These are phyloP conservation scores for Haplosporangium gracile DNA, from an alignment of 192 early-diverging fungal species.

Conservation along the genomic window DNA sequence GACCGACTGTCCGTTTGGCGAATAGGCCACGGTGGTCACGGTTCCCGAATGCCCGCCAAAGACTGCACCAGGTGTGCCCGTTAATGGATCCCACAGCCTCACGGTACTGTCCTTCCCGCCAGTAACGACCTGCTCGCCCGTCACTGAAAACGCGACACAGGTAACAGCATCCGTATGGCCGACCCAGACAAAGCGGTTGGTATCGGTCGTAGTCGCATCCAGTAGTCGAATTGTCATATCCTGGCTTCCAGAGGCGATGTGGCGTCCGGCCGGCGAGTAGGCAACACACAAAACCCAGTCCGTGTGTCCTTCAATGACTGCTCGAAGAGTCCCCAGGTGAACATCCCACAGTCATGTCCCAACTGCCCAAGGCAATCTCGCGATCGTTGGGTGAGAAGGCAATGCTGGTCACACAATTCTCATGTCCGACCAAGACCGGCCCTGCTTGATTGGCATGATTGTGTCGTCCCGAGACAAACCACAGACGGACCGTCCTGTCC, in stretches of 20 bases:
- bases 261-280: not conserved
- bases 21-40: not conserved
- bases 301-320: not conserved
- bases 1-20: not conserved
- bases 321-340: not conserved
- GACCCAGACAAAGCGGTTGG: not conserved
- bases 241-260: not conserved
- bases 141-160: not conserved
- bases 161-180: not conserved
- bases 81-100: not conserved
- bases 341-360: constrained; percentile 25
- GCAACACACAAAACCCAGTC: not conserved
- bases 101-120: not conserved
- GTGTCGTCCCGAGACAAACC: not conserved
- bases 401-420: not conserved
- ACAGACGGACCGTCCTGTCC: constrained; percentile 14
- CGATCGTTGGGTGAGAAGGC: constrained; percentile 1
- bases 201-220: not conserved
- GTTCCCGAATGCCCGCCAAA: not conserved
- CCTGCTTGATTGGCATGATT: not conserved
- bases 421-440: not conserved
- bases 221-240: not conserved
- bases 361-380: constrained; percentile 5
- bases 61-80: not conserved
- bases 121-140: not conserved